A percentile compares a stretch with the other conserved stretches of the same genome.
Evolutionary conservation across 202 grass and related monocot species (phyloP).

Genomic region (Zizania palustris): DNA sequence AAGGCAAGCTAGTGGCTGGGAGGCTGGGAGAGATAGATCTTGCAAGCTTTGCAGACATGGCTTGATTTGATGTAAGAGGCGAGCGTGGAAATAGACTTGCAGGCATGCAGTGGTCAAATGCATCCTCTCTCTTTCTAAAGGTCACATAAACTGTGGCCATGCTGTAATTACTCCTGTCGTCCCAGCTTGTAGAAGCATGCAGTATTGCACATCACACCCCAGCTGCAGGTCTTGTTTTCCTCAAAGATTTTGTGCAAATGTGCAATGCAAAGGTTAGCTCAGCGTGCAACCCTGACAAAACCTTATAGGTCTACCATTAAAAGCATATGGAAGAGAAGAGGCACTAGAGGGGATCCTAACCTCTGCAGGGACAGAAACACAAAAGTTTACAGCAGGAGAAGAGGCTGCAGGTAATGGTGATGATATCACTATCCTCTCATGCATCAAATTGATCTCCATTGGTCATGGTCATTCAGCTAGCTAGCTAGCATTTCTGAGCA

Average conservation of each 20-base stretch:
- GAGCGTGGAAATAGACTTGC: constrained; percentile 24
- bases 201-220: neutral
- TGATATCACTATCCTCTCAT: too few relatives aligned
- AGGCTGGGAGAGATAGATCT: neutral
- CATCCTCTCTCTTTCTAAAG: neutral
- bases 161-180: too few relatives aligned
- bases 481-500: too few relatives aligned
- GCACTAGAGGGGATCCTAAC: neutral
- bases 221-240: neutral
- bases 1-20: neutral
- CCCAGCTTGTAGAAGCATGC: neutral
- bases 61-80: constrained; percentile 44
- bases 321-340: neutral
- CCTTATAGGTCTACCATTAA: neutral
- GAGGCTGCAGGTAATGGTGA: too few relatives aligned
- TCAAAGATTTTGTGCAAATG: neutral
- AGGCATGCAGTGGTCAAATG: constrained; percentile 14
- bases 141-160: too few relatives aligned
- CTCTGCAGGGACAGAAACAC: neutral
- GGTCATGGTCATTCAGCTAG: too few relatives aligned
- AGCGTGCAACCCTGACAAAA: neutral
- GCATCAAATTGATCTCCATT: too few relatives aligned
- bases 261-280: neutral
- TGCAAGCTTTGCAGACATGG: constrained; percentile 20
- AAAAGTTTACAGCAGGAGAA: neutral